Base-by-base conservation (phyloP, 2,329 filamentous ascomycete genomes). In the Aspergillus cejpii region DNA sequence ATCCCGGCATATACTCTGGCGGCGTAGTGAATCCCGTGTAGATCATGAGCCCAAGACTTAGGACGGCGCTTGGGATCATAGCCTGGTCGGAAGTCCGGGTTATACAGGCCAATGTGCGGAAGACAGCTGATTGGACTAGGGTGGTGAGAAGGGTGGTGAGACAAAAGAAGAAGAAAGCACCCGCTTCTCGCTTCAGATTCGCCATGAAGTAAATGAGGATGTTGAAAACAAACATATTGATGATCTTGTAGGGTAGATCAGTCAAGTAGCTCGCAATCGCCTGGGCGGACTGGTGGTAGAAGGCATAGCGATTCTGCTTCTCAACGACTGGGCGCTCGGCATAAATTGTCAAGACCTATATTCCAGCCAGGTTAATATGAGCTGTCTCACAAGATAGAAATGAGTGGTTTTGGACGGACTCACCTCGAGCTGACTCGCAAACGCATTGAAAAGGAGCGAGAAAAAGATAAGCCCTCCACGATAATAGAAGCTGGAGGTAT, bases 131-230 rank as follows among this genome's bases (percentile, higher is more conserved):
- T 56, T 78, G 74, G 0, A 70, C 69, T 10, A 78, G 58, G 0
- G 84, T 85, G 43, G 83, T 74, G 86, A 87, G 1, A 83, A 70
- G 58, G 0, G 84, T 85, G 43, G 83, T 74, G 86, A 87, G 1
- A 83, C n/a, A n/a, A n/a, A n/a, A n/a, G n/a, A n/a, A 70, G 41
- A 87, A 66, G 75, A 86, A 92, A 71, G 88, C 84, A 74, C 82
- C 83, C 0, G 85, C 72, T 51, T 84, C 80, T 45, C 86, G 75
- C 41, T 84, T 77, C 28, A 94, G 70, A 50, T 88, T 85, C 0
- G 84, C 83, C 79, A 94, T 83, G 66, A 94, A 94, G 70, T 94
- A 94, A 3, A 94, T 65, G 1, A 78, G 74, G 20, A 88, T 43
- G 62, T 94, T 91, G 73, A 91, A 92, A 2, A 78, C 65, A 48